A percentile compares a stretch with the other conserved stretches of the same genome.
Conservation (phyloP, 352 stramenopile species). For the Globisporangium apiculatum region DNA sequence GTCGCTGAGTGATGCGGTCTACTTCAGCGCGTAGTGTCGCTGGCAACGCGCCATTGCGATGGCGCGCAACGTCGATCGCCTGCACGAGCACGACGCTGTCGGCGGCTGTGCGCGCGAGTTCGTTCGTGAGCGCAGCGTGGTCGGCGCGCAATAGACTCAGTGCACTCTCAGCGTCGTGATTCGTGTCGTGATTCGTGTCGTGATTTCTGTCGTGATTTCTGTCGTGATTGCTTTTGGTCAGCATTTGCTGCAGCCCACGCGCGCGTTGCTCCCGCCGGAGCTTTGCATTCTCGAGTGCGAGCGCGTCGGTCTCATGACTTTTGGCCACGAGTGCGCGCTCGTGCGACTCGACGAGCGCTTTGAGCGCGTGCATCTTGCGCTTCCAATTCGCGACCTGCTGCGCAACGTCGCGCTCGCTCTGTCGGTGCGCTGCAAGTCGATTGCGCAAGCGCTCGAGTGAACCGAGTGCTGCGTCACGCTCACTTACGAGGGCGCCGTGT, state of each 20-base stretch:
- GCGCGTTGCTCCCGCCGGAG: constrained; percentile 26
- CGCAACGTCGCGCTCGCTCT: constrained; percentile 23
- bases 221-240: constrained; percentile 7
- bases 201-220: neutral
- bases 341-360: constrained; percentile 35
- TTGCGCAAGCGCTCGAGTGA: constrained; percentile 14
- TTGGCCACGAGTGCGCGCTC: constrained; percentile 25
- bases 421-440: constrained; percentile 17
- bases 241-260: constrained; percentile 25
- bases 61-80: constrained; percentile 48
- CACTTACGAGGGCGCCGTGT: constrained; percentile 24
- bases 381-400: constrained; percentile 39
- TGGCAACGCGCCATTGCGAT: constrained; percentile 47
- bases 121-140: constrained; percentile 40
- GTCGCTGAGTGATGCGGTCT: constrained; percentile 37
- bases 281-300: constrained; percentile 20
- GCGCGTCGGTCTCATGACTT: constrained; percentile 19
- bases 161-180: neutral
- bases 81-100: constrained; percentile 62
- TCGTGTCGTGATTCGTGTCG: neutral
- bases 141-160: constrained; percentile 39
- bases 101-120: constrained; percentile 49
- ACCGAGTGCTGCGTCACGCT: constrained; percentile 18
- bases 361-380: constrained; percentile 49
- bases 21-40: constrained; percentile 45